Evolutionary conservation across 1,284 basidiomycete genomes (phyloP).

Genomic region (Austropuccinia psidii): DNA sequence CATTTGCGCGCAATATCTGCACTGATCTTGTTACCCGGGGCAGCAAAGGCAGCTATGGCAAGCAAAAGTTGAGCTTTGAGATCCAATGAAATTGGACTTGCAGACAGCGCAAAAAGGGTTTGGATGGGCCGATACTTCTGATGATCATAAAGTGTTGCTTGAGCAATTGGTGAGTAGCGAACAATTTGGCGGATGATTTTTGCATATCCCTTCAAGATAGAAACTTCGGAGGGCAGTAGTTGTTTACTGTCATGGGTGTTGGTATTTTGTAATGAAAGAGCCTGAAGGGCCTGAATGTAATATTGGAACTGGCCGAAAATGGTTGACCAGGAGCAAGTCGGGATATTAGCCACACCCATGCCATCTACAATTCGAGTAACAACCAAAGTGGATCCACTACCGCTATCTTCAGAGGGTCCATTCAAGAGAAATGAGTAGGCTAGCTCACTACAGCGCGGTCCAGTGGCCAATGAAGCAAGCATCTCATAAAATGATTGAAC

Average conservation of each 20-base stretch:
- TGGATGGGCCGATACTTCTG: slow-evolving; percentile 62
- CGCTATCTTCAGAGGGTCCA: slow-evolving; percentile 33
- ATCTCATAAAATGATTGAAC: slow-evolving; percentile 76
- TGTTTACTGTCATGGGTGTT: slow-evolving; percentile 10
- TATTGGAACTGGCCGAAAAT: slow-evolving; percentile 35
- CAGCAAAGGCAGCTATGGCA: slow-evolving; percentile 67
- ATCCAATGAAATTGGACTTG: slow-evolving; percentile 74
- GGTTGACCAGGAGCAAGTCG: slow-evolving; percentile 35
- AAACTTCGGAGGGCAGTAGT: slow-evolving; percentile 13
- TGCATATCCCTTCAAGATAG: slow-evolving; percentile 25
- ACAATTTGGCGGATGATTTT: slow-evolving; percentile 72
- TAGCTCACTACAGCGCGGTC: slow-evolving; percentile 71
- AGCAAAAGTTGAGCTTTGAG: slow-evolving; percentile 81
- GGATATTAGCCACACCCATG: slow-evolving; percentile 24
- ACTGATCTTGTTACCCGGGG: slow-evolving; percentile 60
- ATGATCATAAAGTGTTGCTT: slow-evolving; percentile 69
- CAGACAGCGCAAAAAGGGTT: slow-evolving; percentile 67
- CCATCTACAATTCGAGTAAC: slow-evolving; percentile 22
- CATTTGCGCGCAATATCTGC: slow-evolving; percentile 61
- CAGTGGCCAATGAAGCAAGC: slow-evolving; percentile 73
- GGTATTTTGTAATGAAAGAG: slow-evolving; percentile 20
- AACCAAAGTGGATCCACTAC: neutral
- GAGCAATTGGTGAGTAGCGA: slow-evolving; percentile 66
- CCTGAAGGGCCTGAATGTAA: slow-evolving; percentile 28
- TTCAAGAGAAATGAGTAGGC: slow-evolving; percentile 67